phyloP scores from a whole-genome alignment of 805 yeast species.

The Spathaspora hagerdaliae region DNA sequence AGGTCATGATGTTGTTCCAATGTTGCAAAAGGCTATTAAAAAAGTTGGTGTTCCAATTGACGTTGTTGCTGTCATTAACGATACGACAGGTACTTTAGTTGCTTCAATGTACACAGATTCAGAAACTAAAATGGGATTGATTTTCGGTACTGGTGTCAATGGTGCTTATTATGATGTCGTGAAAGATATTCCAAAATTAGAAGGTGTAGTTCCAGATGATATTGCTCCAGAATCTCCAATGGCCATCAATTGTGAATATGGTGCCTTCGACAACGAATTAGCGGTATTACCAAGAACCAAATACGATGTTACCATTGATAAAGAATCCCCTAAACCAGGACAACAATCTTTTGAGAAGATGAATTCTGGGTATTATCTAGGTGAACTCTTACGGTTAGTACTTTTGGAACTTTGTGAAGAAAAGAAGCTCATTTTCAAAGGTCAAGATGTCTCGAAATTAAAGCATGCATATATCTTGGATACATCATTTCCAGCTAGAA shows the following conservation, averaged over 20 bases:
- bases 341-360: constrained; percentile 95
- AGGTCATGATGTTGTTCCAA: constrained; percentile 89
- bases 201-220: constrained; percentile 64
- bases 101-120: constrained; percentile 93
- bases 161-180: constrained; percentile 90
- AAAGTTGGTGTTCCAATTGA: constrained; percentile 67
- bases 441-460: constrained; percentile 65
- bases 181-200: constrained; percentile 72
- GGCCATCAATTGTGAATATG: constrained; percentile 98
- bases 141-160: constrained; percentile 96
- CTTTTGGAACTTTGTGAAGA: constrained; percentile 66
- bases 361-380: constrained; percentile 95
- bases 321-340: constrained; percentile 89
- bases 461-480: constrained; percentile 70
- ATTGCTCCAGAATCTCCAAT: constrained; percentile 62
- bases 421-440: constrained; percentile 59
- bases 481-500: constrained; percentile 79
- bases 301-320: constrained; percentile 78
- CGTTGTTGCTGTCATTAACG: constrained; percentile 91
- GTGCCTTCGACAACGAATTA: constrained; percentile 94
- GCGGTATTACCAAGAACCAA: constrained; percentile 80
- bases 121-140: constrained; percentile 87
- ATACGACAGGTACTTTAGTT: constrained; percentile 94
- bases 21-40: constrained; percentile 75
- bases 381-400: constrained; percentile 82